A percentile compares a stretch with the other conserved stretches of the same genome.
Conservation (phyloP, 805 yeast genomes). For the Geotrichum ghanense region DNA sequence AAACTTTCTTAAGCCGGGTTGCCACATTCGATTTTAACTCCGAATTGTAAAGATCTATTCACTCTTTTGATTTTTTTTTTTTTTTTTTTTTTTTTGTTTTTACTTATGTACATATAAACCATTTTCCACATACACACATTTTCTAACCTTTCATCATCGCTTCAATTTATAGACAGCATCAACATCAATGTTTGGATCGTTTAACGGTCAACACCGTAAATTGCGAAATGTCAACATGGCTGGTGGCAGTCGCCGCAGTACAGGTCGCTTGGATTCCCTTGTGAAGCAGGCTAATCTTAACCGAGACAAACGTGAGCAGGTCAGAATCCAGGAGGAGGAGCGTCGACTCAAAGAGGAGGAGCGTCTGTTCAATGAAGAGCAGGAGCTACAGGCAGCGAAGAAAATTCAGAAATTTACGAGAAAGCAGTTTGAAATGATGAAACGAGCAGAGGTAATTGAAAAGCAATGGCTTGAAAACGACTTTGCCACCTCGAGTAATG, state of each 20-base stretch:
- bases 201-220: slow-evolving; percentile 53
- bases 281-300: slow-evolving; percentile 58
- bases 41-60: no score
- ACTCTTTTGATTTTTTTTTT: no score
- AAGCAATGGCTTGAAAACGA: not conserved
- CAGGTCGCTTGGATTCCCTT: slow-evolving; percentile 23
- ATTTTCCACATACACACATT: no score
- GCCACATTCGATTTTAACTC: no score
- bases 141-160: no score
- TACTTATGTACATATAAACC: no score
- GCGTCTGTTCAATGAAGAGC: slow-evolving; percentile 9
- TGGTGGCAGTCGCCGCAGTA: slow-evolving; percentile 25
- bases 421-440: slow-evolving; percentile 2
- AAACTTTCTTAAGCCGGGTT: no score
- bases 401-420: slow-evolving; percentile 9
- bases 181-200: slow-evolving; percentile 23
- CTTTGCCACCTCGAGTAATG: not conserved
- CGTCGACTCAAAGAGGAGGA: slow-evolving; percentile 25
- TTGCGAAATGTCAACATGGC: slow-evolving; percentile 56
- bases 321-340: slow-evolving; percentile 38
- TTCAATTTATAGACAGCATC: not conserved
- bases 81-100: no score
- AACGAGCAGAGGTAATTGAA: not conserved
- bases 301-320: slow-evolving; percentile 51
- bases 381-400: slow-evolving; percentile 7